phyloP scores from a whole-genome alignment of 1,284 basidiomycete species.

The Irpex lacteus region DNA sequence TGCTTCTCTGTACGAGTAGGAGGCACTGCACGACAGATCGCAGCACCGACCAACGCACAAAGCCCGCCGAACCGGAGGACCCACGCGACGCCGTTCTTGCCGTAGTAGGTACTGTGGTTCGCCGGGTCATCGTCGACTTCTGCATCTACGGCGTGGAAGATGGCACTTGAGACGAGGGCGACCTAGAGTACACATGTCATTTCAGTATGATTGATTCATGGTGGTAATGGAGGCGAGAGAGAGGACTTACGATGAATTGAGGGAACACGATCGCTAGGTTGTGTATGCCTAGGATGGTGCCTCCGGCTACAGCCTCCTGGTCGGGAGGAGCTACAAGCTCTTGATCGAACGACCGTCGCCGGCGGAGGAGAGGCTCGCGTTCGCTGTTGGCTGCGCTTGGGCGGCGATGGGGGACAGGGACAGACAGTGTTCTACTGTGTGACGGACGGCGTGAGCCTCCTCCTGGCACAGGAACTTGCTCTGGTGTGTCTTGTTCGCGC shows the following conservation, averaged over 20 bases:
- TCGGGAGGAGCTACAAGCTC: constrained; percentile 35
- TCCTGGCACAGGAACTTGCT: constrained; percentile 12
- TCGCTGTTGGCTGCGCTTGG: constrained; percentile 37
- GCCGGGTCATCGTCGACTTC: constrained; percentile 36
- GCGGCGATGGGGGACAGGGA: constrained; percentile 29
- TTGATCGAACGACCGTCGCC: constrained; percentile 59
- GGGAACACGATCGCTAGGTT: constrained; percentile 93
- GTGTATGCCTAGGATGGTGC: constrained; percentile 93
- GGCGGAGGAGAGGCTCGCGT: constrained; percentile 63
- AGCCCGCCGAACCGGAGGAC: constrained; percentile 90
- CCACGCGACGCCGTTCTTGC: constrained; percentile 90
- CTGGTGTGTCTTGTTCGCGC: constrained; percentile 38
- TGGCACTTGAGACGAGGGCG: constrained; percentile 83
- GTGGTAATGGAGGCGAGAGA: not conserved
- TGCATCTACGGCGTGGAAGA: constrained; percentile 79
- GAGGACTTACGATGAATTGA: constrained; percentile 77
- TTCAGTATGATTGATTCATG: not conserved
- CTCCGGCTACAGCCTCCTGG: constrained; percentile 72
- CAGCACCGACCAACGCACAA: constrained; percentile 75
- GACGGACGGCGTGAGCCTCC: constrained; percentile 29
- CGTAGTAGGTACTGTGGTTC: constrained; percentile 61
- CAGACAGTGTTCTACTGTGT: constrained; percentile 45
- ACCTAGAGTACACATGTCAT: constrained; percentile 47
- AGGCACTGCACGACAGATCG: constrained; percentile 76
- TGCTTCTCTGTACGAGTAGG: constrained; percentile 87